Conservation (phyloP, 1,284 basidiomycete species). For the Coniophora puteana region DNA sequence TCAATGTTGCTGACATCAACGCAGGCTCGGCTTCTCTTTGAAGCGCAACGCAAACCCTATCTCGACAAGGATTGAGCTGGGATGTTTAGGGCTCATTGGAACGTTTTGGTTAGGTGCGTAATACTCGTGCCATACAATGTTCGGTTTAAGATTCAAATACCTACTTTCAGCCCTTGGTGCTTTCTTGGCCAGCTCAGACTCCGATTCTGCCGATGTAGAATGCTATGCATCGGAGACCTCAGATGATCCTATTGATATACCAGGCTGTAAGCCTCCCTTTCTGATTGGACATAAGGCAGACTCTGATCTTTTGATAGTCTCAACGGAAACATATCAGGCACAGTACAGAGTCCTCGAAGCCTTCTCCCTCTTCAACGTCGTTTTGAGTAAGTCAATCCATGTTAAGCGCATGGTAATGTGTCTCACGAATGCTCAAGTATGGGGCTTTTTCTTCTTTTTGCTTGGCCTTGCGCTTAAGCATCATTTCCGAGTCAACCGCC, state of each 20-base stretch:
- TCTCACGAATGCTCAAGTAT: conserved; percentile 41
- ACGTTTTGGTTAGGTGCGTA: conserved; percentile 73
- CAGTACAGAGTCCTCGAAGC: conserved; percentile 77
- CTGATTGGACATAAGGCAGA: not conserved
- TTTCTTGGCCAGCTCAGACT: conserved; percentile 66
- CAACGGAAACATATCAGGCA: conserved; percentile 72
- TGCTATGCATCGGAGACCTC: conserved; percentile 61
- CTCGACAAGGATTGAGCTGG: conserved; percentile 72
- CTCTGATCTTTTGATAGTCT: conserved; percentile 34
- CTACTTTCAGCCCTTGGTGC: conserved; percentile 57
- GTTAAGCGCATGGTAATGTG: conserved; percentile 8
- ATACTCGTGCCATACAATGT: conserved; percentile 2
- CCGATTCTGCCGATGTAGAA: conserved; percentile 75
- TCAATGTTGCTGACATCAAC: conserved; percentile 7
- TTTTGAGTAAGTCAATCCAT: conserved; percentile 47
- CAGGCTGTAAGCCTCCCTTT: conserved; percentile 50
- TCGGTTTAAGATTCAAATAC: conserved; percentile 13
- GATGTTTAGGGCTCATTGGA: conserved; percentile 65
- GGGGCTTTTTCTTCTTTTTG: conserved; percentile 56
- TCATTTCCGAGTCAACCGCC: conserved; percentile 58
- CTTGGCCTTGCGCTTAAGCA: conserved; percentile 63
- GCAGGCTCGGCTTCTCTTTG: conserved; percentile 59
- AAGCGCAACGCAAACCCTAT: conserved; percentile 68
- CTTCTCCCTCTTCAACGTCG: conserved; percentile 73
- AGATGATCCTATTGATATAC: conserved; percentile 49